phyloP scores from a whole-genome alignment of 2,329 filamentous ascomycete species.

The Plenodomus biglobosus region DNA sequence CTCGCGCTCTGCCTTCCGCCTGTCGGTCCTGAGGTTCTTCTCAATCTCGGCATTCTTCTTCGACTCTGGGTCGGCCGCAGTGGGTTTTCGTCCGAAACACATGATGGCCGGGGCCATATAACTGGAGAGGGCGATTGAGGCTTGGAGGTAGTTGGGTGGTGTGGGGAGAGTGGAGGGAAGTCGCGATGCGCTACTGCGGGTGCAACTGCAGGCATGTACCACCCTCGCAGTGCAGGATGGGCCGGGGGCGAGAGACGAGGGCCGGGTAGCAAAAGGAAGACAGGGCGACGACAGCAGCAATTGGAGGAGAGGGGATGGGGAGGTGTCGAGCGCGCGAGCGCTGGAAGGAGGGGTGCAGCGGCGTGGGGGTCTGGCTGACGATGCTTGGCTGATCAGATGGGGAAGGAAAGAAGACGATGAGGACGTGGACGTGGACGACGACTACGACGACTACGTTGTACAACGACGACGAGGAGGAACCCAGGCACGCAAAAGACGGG shows the following conservation, averaged over 20 bases:
- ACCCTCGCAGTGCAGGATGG: not conserved
- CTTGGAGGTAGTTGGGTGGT: constrained; percentile 5
- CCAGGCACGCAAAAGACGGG: constrained; percentile 1
- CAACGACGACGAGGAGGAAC: too few relatives aligned
- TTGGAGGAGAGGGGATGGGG: constrained; percentile 4
- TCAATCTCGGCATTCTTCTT: constrained; percentile 73
- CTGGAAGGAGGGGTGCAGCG: not conserved
- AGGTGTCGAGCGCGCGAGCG: not conserved
- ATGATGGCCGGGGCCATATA: constrained; percentile 49
- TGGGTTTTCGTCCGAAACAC: constrained; percentile 56
- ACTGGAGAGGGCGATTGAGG: not conserved
- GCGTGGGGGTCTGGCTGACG: not conserved
- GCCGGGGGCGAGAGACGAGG: not conserved
- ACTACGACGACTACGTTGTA: too few relatives aligned
- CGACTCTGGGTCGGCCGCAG: constrained; percentile 51
- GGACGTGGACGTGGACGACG: too few relatives aligned
- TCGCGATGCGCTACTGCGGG: not conserved
- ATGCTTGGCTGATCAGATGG: too few relatives aligned
- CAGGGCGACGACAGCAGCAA: not conserved
- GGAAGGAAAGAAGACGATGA: too few relatives aligned
- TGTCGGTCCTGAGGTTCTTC: constrained; percentile 79
- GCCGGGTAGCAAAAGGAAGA: not conserved
- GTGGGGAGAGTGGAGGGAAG: constrained; percentile 2
- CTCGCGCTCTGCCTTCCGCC: constrained; percentile 81
- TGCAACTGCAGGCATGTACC: constrained; percentile 6